Evolutionary conservation across 805 yeast species (phyloP).

Genomic region (Yamadazyma sp.): DNA sequence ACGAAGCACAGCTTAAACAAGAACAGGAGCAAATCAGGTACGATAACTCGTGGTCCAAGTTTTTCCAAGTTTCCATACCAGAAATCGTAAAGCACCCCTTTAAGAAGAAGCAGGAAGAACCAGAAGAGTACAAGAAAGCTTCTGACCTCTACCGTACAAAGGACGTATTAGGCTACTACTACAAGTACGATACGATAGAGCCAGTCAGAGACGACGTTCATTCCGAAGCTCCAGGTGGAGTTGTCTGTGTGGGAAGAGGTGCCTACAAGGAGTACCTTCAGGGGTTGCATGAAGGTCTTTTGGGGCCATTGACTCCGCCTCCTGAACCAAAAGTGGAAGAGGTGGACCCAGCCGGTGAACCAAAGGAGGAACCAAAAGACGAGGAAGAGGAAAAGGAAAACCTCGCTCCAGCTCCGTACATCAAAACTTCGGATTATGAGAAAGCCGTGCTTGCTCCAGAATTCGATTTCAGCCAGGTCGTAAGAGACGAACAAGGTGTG

Average conservation of each 20-base stretch:
- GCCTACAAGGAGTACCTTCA: constrained; percentile 88
- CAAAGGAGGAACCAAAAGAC: background rate
- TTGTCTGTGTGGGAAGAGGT: constrained; percentile 91
- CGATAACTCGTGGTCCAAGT: constrained; percentile 26
- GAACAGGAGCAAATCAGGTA: constrained; percentile 9
- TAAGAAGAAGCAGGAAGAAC: constrained; percentile 4
- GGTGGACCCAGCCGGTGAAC: constrained; percentile 1
- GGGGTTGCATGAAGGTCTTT: constrained; percentile 91
- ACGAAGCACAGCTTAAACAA: constrained; percentile 1
- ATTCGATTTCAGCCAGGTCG: constrained; percentile 38
- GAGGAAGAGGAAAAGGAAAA: constrained; percentile 23
- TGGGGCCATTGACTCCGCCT: constrained; percentile 93
- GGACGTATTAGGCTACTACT: constrained; percentile 61
- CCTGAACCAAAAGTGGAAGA: constrained; percentile 13
- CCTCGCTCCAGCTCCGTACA: constrained; percentile 51
- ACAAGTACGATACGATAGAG: constrained; percentile 25
- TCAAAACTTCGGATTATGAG: constrained; percentile 57
- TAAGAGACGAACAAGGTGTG: constrained; percentile 36
- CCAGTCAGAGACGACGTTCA: constrained; percentile 46
- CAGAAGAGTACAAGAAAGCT: constrained; percentile 15
- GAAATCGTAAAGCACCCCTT: constrained; percentile 9
- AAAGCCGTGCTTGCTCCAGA: constrained; percentile 60
- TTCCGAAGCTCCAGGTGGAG: constrained; percentile 70
- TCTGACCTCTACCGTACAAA: constrained; percentile 39
- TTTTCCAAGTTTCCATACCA: constrained; percentile 19